These are phyloP conservation scores for Komagataella ulmi DNA, from an alignment of 805 yeast genomes.

Conservation along the genomic window DNA sequence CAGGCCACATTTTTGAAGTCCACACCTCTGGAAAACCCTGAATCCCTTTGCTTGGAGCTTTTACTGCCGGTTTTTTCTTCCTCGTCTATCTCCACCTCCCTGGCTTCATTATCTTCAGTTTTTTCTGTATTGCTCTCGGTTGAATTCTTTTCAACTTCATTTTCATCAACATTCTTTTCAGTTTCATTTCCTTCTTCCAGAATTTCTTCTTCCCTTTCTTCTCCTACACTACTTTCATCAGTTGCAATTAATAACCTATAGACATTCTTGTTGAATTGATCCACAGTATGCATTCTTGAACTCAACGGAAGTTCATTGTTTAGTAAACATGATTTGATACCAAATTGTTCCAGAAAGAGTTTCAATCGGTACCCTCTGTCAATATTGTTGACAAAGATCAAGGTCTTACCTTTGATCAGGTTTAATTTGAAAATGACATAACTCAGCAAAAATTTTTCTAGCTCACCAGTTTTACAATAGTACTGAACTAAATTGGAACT, in stretches of 20 bases:
- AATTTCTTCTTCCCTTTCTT: constrained; percentile 33
- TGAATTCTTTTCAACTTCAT: constrained; percentile 9
- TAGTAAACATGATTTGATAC: constrained; percentile 75
- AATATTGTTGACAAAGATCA: constrained; percentile 83
- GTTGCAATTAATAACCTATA: constrained; percentile 87
- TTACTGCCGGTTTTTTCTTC: constrained; percentile 8
- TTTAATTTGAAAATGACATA: constrained; percentile 86
- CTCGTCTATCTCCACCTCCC: neutral
- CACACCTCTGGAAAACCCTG: constrained; percentile 93
- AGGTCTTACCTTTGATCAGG: constrained; percentile 80
- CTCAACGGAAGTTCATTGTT: constrained; percentile 89
- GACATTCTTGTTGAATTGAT: constrained; percentile 84
- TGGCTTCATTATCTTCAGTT: constrained; percentile 10
- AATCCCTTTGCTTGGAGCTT: constrained; percentile 38
- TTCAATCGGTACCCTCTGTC: constrained; percentile 92
- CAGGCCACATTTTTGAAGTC: constrained; percentile 95
- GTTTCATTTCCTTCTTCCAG: constrained; percentile 24
- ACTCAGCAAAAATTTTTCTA: constrained; percentile 81
- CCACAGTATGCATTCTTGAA: constrained; percentile 89
- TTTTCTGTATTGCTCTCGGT: neutral
- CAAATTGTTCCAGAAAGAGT: constrained; percentile 87
- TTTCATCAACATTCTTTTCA: constrained; percentile 35
- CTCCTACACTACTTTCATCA: constrained; percentile 64
- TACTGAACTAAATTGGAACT: constrained; percentile 64
- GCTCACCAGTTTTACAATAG: constrained; percentile 75